Percentiles rank a stretch among this genome's conserved stretches.
Evolutionary conservation across 345 rosid species (phyloP).

Genomic region (Brassica nigra): DNA sequence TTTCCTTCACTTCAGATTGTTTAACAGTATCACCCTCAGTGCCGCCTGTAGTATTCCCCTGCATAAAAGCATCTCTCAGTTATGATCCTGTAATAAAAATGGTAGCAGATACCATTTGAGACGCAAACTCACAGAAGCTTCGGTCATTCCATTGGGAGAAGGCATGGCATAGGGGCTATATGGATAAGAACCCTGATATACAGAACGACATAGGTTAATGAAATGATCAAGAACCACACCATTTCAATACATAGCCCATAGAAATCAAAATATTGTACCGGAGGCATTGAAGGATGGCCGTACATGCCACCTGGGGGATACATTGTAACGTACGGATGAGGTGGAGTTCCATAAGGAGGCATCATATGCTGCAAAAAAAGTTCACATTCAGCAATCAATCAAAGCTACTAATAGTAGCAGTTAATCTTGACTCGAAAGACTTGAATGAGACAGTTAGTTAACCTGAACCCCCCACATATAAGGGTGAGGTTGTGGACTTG

Average conservation of each 20-base stretch:
- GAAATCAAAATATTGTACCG: constrained; percentile 51
- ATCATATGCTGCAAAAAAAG: constrained; percentile 73
- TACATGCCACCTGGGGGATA: constrained; percentile 98
- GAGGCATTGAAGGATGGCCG: constrained; percentile 93
- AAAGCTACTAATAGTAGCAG: constrained; percentile 1
- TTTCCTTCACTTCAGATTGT: constrained; percentile 86
- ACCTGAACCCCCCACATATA: constrained; percentile 99
- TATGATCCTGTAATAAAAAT: constrained; percentile 24
- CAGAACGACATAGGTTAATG: constrained; percentile 17
- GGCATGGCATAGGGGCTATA: constrained; percentile 96
- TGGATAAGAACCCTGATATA: constrained; percentile 84
- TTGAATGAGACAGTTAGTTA: constrained; percentile 2
- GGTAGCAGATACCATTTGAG: neutral
- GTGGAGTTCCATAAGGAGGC: constrained; percentile 98
- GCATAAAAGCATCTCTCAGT: constrained; percentile 26
- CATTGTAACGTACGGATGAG: constrained; percentile 98
- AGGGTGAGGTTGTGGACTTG: constrained; percentile 98
- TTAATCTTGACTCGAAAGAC: neutral
- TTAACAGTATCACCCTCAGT: constrained; percentile 75
- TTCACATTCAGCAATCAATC: constrained; percentile 20
- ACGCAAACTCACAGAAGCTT: constrained; percentile 67
- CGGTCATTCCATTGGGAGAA: constrained; percentile 87
- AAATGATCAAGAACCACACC: constrained; percentile 7
- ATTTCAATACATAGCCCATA: constrained; percentile 8
- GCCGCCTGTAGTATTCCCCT: constrained; percentile 80